Evolutionary conservation across 495 filamentous ascomycete genomes (phyloP).

Genomic region (Trichoderma erinaceum): DNA sequence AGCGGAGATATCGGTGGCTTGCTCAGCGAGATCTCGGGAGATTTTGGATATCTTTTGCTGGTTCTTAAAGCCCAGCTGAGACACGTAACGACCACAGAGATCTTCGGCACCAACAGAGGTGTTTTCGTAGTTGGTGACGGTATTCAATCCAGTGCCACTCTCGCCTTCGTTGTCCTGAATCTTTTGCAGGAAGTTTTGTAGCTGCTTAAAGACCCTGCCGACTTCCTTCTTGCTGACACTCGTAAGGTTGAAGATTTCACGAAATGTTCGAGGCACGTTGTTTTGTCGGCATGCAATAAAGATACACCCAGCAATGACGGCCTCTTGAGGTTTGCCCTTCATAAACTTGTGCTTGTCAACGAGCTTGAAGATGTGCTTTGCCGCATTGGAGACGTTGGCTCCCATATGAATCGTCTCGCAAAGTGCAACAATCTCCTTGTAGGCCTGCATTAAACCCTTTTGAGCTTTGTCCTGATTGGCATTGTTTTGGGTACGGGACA

Average conservation of each 20-base stretch:
- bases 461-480: slow-evolving; percentile 78
- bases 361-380: slow-evolving; percentile 90
- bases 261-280: slow-evolving; percentile 80
- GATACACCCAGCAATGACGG: slow-evolving; percentile 90
- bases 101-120: slow-evolving; percentile 75
- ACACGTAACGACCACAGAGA: slow-evolving; percentile 83
- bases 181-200: slow-evolving; percentile 77
- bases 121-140: slow-evolving; percentile 53
- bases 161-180: slow-evolving; percentile 33
- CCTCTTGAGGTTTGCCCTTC: slow-evolving; percentile 92
- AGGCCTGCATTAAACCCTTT: slow-evolving; percentile 61
- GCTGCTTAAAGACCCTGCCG: slow-evolving; percentile 84
- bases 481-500: slow-evolving; percentile 84
- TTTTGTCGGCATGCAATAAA: slow-evolving; percentile 94
- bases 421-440: slow-evolving; percentile 74
- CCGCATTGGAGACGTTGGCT: slow-evolving; percentile 71
- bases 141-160: slow-evolving; percentile 22
- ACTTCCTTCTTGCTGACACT: slow-evolving; percentile 97
- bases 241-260: slow-evolving; percentile 84
- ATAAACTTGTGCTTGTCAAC: slow-evolving; percentile 87
- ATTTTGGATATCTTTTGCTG: slow-evolving; percentile 61
- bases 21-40: slow-evolving; percentile 65
- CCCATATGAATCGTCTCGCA: slow-evolving; percentile 82
- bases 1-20: slow-evolving; percentile 63
- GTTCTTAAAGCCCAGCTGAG: slow-evolving; percentile 60